Evolutionary conservation across 2,329 filamentous ascomycete genomes (phyloP), one percentile per base, ranked within the genome.

Genomic region (Nemania abortiva): DNA sequence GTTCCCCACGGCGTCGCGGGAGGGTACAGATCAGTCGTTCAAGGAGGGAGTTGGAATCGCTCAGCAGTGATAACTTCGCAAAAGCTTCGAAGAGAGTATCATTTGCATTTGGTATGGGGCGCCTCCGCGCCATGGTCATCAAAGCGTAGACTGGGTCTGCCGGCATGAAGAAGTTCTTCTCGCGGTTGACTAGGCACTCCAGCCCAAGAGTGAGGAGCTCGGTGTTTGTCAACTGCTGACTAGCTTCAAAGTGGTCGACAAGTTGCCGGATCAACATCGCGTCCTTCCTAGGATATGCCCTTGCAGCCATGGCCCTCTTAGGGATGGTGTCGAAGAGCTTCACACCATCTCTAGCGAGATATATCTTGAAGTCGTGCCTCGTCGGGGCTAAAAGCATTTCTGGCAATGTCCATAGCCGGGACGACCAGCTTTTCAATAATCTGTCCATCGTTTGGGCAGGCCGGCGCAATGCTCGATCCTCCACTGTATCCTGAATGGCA

Each of bases 401-500:
- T 15, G 49, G 59, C 24, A 56, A 24, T 13, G 54, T 56, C 54
- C 54, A 56, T 15, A 58, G 39, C 29, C 58, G 29, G 18, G 58
- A 61, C 31, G 58, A 39, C 58, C 47, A 61, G 58, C 15, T 53
- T 42, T 39, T n/a, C 31, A 61, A 20, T 29, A 61, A 61, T 6
- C 24, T 31, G n/a, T 52, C 22, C n/a, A 61, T 31, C n/a, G 45
- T n/a, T 15, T 61, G 45, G 20, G 47, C 11, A 20, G 29, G 45
- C 27, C 27, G 42, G 39, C 15, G 20, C 24, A 64, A 2, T 39
- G 53, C 62, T 2, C 62, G 62, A 31, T 29, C 57, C 42, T 20
- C 6, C 29, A 64, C 42, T 27, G 62, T 64, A n/a, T 61, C 58
- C 58, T 61, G 58, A 61, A 61, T 29, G 10, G 58, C 58, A 3